Evolutionary conservation across 257 asterid genomes (phyloP).

Genomic region (Solanum clarkiae): DNA sequence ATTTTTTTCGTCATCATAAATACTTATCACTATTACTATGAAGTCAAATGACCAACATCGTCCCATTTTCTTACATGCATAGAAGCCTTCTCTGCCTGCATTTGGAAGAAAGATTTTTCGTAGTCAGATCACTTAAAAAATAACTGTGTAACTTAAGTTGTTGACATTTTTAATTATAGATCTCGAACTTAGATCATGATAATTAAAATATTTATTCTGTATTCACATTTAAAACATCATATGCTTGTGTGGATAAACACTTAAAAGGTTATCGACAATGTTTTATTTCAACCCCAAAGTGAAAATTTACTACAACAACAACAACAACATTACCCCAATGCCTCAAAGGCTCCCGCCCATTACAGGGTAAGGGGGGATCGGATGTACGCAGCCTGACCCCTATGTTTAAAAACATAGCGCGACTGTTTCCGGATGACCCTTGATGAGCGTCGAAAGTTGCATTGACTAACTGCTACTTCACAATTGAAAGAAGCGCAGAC

Average conservation of each 20-base stretch:
- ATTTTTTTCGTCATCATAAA: not conserved
- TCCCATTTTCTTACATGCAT: conserved; percentile 2
- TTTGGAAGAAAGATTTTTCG: not conserved
- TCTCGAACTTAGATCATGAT: too few relatives aligned
- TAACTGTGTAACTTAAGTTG: not conserved
- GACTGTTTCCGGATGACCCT: too few relatives aligned
- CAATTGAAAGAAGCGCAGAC: too few relatives aligned
- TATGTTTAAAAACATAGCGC: too few relatives aligned
- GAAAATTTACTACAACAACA: accelerated
- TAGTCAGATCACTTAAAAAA: not conserved
- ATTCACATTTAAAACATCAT: not conserved
- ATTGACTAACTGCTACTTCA: too few relatives aligned
- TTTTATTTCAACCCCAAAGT: not conserved
- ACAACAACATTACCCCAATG: too few relatives aligned
- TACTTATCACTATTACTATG: not conserved
- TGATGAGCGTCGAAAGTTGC: too few relatives aligned
- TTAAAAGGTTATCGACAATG: not conserved
- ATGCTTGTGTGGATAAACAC: not conserved
- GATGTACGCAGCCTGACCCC: too few relatives aligned
- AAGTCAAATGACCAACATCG: not conserved
- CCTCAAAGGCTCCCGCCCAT: too few relatives aligned
- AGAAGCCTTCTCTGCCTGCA: conserved; percentile 2
- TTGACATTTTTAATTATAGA: too few relatives aligned
- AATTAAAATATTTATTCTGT: not conserved
- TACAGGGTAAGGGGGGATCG: too few relatives aligned